Base-by-base conservation (phyloP, 2,329 filamentous ascomycete genomes). In the Thelonectria rubi region DNA sequence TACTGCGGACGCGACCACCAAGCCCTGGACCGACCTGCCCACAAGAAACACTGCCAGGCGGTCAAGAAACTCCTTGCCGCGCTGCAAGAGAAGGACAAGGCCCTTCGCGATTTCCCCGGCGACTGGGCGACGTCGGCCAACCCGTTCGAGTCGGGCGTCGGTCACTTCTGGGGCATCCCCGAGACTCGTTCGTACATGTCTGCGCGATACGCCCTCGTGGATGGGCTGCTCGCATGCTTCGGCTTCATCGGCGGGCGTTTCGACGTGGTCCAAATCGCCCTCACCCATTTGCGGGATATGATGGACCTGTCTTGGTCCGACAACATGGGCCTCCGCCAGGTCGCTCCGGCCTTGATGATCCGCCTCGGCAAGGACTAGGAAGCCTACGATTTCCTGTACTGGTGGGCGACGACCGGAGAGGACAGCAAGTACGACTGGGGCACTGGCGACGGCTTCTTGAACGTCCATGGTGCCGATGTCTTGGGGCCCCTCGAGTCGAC, bases 1-100 rank as follows among this genome's bases (percentile, higher is more conserved):
- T 85, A 85, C 72, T 85, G 83, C 71, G 69, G 75, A 50, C 68
- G 69, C 14, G 76, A 79, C 1, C 81, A 84, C 68, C 81, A 84
- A 69, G 53, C 55, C 0, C 49, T 67, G 2, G 69, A 84, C 64
- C 68, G 76, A 21, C 40, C 62, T 0, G 45, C 58, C 3, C 82
- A 85, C 73, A 80, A 80, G 64, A 37, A 37, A 10, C 66, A 53
- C 14, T 85, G 83, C 71, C 76, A 65, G 12, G 60, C 56, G 10
- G 72, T 81, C 69, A 77, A 75, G 57, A 74, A 75, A 39, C 58
- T 60, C 6, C 72, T 71, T 2, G 37, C 62, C 7, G 63, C 60
- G 1, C 61, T 80, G 15, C 69, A 73, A 3, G 15, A 61, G 5
- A 78, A 81, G 66, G 79, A 84, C 8, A 46, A 73, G 9, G 62